Conservation (phyloP, 1,284 basidiomycete genomes). For the Tilletia horrida region DNA sequence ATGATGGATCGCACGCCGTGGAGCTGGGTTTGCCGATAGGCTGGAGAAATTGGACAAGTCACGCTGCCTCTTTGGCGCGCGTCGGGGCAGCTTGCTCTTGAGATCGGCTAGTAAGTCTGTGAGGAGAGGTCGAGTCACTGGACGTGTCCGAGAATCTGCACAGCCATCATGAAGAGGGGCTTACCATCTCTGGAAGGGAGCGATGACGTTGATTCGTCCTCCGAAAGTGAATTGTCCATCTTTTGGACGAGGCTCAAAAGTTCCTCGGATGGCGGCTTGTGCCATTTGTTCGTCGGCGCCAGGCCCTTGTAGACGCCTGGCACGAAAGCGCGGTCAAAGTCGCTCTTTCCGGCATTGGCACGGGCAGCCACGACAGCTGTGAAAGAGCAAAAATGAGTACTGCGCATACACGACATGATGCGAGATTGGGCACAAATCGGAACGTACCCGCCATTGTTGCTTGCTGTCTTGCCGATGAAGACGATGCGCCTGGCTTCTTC, state of each 20-base stretch:
- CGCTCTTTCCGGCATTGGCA: slow-evolving; percentile 24
- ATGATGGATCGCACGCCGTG: slow-evolving; percentile 38
- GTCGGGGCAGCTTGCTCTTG: slow-evolving; percentile 19
- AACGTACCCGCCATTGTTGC: slow-evolving; percentile 13
- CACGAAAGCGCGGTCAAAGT: slow-evolving; percentile 49
- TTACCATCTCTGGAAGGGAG: no score
- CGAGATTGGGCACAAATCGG: no score
- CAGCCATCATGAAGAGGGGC: no score
- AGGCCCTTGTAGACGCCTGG: slow-evolving; percentile 50
- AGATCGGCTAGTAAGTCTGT: slow-evolving; percentile 38
- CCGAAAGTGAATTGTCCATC: not conserved
- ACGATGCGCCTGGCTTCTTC: slow-evolving; percentile 33
- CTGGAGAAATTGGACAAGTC: no score
- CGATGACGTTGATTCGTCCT: no score
- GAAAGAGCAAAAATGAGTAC: not conserved
- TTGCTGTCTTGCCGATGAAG: slow-evolving; percentile 16
- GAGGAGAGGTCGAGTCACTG: no score
- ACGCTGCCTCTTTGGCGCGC: not conserved
- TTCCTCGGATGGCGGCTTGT: slow-evolving; percentile 19
- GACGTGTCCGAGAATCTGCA: no score
- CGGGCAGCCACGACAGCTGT: slow-evolving; percentile 21
- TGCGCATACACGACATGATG: no score
- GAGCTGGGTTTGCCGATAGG: not conserved
- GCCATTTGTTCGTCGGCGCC: slow-evolving; percentile 46
- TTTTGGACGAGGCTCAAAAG: not conserved